Base-by-base conservation (phyloP, 1,284 basidiomycete species). In the Pseudozyma pruni region DNA sequence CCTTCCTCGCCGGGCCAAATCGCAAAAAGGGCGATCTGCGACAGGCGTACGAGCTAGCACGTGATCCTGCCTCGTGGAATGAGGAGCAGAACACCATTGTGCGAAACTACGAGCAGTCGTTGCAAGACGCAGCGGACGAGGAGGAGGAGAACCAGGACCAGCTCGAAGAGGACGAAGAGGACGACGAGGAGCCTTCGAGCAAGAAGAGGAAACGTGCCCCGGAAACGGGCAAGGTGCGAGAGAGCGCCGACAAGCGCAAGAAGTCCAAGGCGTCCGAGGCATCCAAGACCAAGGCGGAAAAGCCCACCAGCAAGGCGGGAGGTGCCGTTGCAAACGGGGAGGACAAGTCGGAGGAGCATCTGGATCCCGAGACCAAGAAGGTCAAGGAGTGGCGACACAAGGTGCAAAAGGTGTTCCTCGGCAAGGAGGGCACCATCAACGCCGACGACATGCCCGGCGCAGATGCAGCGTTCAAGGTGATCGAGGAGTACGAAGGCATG, bases 331-430 rank as follows among this genome's bases (percentile, higher is more conserved):
- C 43, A 13, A 82, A 80, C 50, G 70, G 60, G 31, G 90, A 84
- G 72, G 74, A 69, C 46, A 78, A 90, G 83, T 81, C 83, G 23
- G 79, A 76, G 43, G 72, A 76, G 85, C 84, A 85, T 74, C 84
- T 86, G 25, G 87, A 86, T 58, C 86, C 85, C 39, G 87, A 86
- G 34, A 88, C 87, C 42, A 88, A 86, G 25, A 86, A 85, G 35
- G 86, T 86, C 29, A 77, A 84, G 38, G 84, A 83, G 55, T 94
- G 93, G 92, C 87, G 93, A 75, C 92, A 94, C 83, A 90, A 89
- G 83, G 88, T 95, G 7, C 93, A 96, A 83, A 91, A 93, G 76
- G 90, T 89, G 0, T 95, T 96, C 86, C 85, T 96, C 52, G 50
- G 49, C 34, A 89, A 86, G 86, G 72, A 69, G 23, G 83, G 59